These are phyloP conservation scores for Cladophialophora yegresii DNA, from an alignment of 2,329 filamentous ascomycete species.

Conservation along the genomic window DNA sequence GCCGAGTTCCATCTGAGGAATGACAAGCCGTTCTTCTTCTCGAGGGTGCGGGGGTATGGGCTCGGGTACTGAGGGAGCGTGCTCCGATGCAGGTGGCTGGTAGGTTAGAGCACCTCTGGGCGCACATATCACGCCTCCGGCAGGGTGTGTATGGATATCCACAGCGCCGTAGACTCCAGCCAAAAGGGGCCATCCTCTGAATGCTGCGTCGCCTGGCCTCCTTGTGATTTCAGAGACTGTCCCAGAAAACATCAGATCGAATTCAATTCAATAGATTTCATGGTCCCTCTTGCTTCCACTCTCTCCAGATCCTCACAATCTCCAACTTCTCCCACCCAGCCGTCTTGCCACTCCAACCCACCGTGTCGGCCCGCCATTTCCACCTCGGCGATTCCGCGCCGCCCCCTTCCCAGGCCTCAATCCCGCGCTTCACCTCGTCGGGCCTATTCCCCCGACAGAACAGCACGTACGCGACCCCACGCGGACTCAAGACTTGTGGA, in stretches of 20 bases:
- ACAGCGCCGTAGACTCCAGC: background rate
- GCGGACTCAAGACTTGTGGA: constrained; percentile 61
- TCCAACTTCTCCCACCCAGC: constrained; percentile 94
- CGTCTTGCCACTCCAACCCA: constrained; percentile 79
- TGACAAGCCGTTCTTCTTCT: constrained; percentile 63
- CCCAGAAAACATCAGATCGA: background rate
- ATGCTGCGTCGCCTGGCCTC: background rate
- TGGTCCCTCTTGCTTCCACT: background rate
- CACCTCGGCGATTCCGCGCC: background rate
- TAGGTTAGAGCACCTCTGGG: background rate
- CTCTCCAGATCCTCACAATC: constrained; percentile 80
- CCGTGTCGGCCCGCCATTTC: constrained; percentile 72
- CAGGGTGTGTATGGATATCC: background rate
- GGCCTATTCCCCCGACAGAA: constrained; percentile 91
- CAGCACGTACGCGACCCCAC: constrained; percentile 84
- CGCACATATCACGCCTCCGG: background rate
- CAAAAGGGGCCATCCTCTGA: no score
- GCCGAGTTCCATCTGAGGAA: constrained; percentile 72
- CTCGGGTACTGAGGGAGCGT: constrained; percentile 39
- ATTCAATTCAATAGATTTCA: background rate
- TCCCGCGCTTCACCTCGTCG: constrained; percentile 65
- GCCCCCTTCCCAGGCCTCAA: constrained; percentile 57
- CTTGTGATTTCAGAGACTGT: background rate
- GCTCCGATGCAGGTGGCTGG: background rate
- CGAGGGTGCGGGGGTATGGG: constrained; percentile 62